Evolutionary conservation across 768 basidiomycete genomes (phyloP).

Genomic region (Leccinum ochraceum): DNA sequence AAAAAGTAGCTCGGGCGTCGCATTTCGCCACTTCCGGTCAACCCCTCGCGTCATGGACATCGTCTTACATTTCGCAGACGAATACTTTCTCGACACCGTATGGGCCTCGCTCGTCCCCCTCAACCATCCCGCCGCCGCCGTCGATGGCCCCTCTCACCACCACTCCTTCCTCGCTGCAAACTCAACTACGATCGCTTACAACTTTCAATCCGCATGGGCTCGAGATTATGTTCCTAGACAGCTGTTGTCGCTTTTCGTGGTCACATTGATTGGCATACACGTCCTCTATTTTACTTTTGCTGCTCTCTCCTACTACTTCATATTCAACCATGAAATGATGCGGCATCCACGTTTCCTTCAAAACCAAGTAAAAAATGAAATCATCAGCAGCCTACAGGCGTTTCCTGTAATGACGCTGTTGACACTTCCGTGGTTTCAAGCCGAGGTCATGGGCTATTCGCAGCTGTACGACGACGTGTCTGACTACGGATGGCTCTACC

Average conservation of each 20-base stretch:
- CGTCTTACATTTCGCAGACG: constrained; percentile 71
- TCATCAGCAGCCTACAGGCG: constrained; percentile 66
- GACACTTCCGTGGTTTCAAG: constrained; percentile 93
- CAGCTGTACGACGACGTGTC: constrained; percentile 75
- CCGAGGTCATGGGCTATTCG: constrained; percentile 85
- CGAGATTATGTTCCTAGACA: constrained; percentile 83
- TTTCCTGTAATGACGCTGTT: constrained; percentile 83
- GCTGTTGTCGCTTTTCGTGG: constrained; percentile 60
- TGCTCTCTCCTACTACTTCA: constrained; percentile 73
- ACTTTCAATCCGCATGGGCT: constrained; percentile 72
- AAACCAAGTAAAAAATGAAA: constrained; percentile 84
- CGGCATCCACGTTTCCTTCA: constrained; percentile 91
- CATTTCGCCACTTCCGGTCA: not conserved
- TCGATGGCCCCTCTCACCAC: constrained; percentile 21
- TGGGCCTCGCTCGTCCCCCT: constrained; percentile 77
- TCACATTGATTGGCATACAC: constrained; percentile 83
- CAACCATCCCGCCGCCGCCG: constrained; percentile 43
- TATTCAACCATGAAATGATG: constrained; percentile 97
- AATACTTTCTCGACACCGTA: constrained; percentile 71
- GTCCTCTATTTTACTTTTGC: constrained; percentile 89
- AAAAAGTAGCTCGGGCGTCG: constrained; percentile 14
- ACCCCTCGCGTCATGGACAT: constrained; percentile 67
- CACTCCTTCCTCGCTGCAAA: constrained; percentile 36
- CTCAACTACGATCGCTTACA: constrained; percentile 38
- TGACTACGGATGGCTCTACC: constrained; percentile 78